A percentile compares a stretch with the other conserved stretches of the same genome.
phyloP scores from a whole-genome alignment of 805 yeast species.

The Saitoella complicata region DNA sequence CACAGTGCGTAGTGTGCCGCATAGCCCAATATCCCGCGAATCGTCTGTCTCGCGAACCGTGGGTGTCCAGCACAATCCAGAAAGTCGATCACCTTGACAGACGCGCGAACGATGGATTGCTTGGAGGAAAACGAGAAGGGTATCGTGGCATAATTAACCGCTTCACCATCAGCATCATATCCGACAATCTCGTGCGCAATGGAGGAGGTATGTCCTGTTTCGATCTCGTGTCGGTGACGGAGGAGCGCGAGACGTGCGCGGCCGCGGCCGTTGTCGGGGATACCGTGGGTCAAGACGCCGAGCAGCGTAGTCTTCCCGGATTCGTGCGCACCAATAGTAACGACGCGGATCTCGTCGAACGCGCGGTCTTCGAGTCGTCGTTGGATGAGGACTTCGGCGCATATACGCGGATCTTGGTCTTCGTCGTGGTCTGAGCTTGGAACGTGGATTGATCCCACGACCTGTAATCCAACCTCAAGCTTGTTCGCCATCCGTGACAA shows the following conservation, averaged over 20 bases:
- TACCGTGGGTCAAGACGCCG: slow-evolving; percentile 8
- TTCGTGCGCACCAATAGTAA: slow-evolving; percentile 8
- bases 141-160: too few relatives aligned
- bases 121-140: too few relatives aligned
- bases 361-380: neutral
- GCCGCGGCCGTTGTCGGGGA: slow-evolving; percentile 11
- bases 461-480: slow-evolving; percentile 11
- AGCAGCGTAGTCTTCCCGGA: slow-evolving; percentile 11
- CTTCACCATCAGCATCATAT: neutral
- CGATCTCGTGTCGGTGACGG: slow-evolving; percentile 11
- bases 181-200: slow-evolving; percentile 11
- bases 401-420: slow-evolving; percentile 1
- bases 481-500: slow-evolving; percentile 7
- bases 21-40: too few relatives aligned
- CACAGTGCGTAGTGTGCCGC: too few relatives aligned
- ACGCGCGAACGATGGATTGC: too few relatives aligned
- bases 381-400: neutral
- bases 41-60: too few relatives aligned
- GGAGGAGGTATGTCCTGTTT: slow-evolving; percentile 9
- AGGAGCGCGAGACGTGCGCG: slow-evolving; percentile 9
- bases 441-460: slow-evolving; percentile 10
- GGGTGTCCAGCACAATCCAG: too few relatives aligned
- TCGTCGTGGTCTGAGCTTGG: too few relatives aligned
- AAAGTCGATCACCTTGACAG: too few relatives aligned
- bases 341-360: slow-evolving; percentile 5